These are phyloP conservation scores for Paramarasmius palmivorus DNA, from an alignment of 1,284 basidiomycete genomes.

Conservation along the genomic window DNA sequence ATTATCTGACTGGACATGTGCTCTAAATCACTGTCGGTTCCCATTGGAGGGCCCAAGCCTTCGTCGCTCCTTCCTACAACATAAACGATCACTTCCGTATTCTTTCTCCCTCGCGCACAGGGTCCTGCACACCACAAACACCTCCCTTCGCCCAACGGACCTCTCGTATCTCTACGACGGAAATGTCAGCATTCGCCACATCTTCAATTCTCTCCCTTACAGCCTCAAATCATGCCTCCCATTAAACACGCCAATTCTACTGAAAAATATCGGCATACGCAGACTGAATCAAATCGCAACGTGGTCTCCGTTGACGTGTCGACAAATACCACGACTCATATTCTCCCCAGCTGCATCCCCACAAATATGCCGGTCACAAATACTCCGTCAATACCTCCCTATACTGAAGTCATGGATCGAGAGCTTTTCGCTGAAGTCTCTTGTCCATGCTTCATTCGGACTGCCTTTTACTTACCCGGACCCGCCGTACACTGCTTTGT, in stretches of 20 bases:
- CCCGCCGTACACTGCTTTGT: too few species aligned
- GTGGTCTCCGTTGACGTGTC: neutral
- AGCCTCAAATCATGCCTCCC: neutral
- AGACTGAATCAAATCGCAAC: neutral
- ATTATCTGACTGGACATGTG: slow-evolving; percentile 32
- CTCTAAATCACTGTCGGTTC: slow-evolving; percentile 22
- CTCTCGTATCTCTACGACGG: neutral
- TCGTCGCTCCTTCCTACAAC: slow-evolving; percentile 2
- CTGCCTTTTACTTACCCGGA: too few species aligned
- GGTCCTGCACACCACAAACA: neutral
- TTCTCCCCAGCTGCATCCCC: too few species aligned
- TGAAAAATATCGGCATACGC: neutral
- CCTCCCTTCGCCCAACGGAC: neutral
- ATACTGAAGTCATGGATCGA: too few species aligned
- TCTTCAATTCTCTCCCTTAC: neutral
- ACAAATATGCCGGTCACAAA: too few species aligned
- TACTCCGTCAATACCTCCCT: too few species aligned
- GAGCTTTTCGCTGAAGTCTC: too few species aligned
- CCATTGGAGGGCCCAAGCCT: slow-evolving; percentile 21
- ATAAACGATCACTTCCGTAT: slow-evolving; percentile 14
- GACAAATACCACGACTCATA: too few species aligned
- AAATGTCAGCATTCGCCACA: neutral
- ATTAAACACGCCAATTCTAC: neutral
- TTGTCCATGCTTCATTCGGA: too few species aligned
- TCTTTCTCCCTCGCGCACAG: neutral